Conservation (phyloP, 805 yeast species). For the Candida railenensis region DNA sequence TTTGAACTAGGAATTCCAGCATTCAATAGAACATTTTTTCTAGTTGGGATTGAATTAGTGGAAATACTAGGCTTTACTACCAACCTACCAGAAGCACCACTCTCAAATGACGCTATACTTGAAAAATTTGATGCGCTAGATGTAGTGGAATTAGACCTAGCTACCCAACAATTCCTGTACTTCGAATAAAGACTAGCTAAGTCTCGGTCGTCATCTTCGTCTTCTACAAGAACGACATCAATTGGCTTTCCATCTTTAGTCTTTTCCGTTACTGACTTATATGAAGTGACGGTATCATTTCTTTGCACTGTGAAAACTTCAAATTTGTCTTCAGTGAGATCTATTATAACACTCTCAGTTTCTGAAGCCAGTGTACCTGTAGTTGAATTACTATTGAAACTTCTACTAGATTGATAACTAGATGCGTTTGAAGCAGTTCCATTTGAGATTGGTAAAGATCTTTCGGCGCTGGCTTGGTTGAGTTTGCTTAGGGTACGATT, state of each 20-base stretch:
- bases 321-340: constrained; percentile 40
- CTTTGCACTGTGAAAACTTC: constrained; percentile 37
- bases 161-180: constrained; percentile 30
- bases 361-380: constrained; percentile 30
- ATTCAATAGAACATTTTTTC: not conserved
- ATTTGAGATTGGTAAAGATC: not conserved
- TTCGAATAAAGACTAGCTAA: constrained; percentile 42
- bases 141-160: constrained; percentile 22
- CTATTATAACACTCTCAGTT: constrained; percentile 38
- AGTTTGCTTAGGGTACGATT: constrained; percentile 3
- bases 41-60: not conserved
- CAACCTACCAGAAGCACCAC: constrained; percentile 12
- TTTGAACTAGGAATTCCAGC: not conserved
- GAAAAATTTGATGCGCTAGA: constrained; percentile 17
- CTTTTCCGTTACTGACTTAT: constrained; percentile 39
- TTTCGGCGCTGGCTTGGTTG: not conserved
- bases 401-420: constrained; percentile 31
- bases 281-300: constrained; percentile 33
- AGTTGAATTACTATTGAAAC: constrained; percentile 23
- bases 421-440: constrained; percentile 13
- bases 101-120: constrained; percentile 18
- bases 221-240: constrained; percentile 43
- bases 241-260: constrained; percentile 36
- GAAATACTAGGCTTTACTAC: not conserved
- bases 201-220: constrained; percentile 18